Conservation (phyloP, 2,329 filamentous ascomycete genomes). For the Leptographium wingfieldii region DNA sequence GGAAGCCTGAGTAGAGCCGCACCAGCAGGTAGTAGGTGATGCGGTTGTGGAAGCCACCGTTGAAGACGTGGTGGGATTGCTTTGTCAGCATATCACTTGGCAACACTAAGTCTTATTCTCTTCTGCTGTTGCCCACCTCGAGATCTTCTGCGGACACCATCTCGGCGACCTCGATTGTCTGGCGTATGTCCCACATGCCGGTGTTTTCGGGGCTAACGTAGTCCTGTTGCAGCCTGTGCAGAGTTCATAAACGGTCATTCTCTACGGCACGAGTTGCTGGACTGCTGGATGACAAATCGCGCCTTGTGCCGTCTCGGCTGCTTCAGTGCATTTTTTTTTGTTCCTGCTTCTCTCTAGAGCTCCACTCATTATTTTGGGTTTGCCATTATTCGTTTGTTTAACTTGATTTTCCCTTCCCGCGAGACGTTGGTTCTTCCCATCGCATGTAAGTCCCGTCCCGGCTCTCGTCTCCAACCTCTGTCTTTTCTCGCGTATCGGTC, state of each 20-base stretch:
- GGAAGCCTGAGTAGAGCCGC: conserved; percentile 55
- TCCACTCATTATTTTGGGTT: not conserved
- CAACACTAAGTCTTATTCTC: too few species aligned
- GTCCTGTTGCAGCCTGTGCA: not conserved
- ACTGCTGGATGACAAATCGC: not conserved
- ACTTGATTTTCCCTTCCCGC: not conserved
- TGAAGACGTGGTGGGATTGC: conserved; percentile 60
- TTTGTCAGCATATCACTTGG: not conserved
- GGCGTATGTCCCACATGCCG: conserved; percentile 33
- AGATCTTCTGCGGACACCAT: conserved; percentile 66
- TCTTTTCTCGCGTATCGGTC: not conserved
- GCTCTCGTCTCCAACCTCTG: not conserved
- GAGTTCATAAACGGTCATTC: not conserved
- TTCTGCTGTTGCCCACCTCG: conserved; percentile 26
- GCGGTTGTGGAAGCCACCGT: conserved; percentile 73
- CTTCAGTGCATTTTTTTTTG: not conserved
- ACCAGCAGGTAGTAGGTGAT: conserved; percentile 61
- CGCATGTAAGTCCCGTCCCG: not conserved
- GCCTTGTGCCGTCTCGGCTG: not conserved
- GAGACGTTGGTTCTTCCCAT: not conserved
- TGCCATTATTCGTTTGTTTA: not conserved
- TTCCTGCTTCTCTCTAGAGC: not conserved
- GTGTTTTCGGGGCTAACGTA: conserved; percentile 34
- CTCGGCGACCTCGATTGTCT: conserved; percentile 46
- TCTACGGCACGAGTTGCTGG: not conserved